Base-by-base conservation (phyloP, 2,329 filamentous ascomycete genomes). In the Helminthosporium solani region DNA sequence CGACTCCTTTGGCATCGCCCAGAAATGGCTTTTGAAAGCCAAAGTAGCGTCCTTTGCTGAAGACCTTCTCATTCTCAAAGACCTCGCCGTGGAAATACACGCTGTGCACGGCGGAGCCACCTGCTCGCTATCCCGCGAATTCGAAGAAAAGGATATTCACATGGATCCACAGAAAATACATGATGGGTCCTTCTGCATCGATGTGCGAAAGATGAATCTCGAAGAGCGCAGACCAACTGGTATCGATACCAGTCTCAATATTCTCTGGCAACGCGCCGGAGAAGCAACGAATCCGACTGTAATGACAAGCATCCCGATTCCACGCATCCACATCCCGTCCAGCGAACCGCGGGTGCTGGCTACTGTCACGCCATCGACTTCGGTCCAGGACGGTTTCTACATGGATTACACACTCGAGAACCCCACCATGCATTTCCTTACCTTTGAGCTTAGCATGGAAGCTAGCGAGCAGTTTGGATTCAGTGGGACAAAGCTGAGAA, bases 381-480 rank as follows among this genome's bases (percentile, higher is more conserved):
- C 52, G 1, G 52, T 66, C 3, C 42, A 56, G 0, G 47, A 48
- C 1, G 44, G 69, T 14, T 51, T 71, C 9, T 64, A 71, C 30
- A 70, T 81, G 39, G 71, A 79, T 49, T 87, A 87, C 64, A 89
- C 84, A 3, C 83, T 99, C 46, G 94, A 99, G 72, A 99, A 99
- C 66, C 88, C 91, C 0, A 96, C 92, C 0, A 87, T 85, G 67
- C 94, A 99, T 68, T 95, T 96, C 71, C 80, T 99, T 40, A 96
- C 91, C 0, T 99, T 99, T 71, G 90, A 88, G 23, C 71, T 97
- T 39, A 84, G 79, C 20, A 95, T 99, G 90, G 92, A 99, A 58
- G 87, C 90, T 2, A 92, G 84, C 65, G 90, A 95, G 54, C 82
- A 90, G 42, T 97, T 97, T 70, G 92, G 90, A 0, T 97, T 99